phyloP scores from a whole-genome alignment of 768 basidiomycete genomes.

The Tricholoma sp. region DNA sequence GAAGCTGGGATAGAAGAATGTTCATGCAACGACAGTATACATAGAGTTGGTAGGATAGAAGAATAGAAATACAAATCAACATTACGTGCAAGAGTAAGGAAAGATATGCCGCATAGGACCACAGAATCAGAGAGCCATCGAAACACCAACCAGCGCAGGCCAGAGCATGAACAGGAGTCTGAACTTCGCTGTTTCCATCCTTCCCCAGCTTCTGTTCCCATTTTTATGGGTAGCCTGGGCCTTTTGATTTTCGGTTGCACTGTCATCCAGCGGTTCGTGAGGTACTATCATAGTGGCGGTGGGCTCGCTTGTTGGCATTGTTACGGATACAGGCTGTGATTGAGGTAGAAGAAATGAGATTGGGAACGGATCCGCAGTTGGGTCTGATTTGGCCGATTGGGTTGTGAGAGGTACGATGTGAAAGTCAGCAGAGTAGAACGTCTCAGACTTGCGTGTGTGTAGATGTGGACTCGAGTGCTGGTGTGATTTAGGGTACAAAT shows the following conservation, averaged over 20 bases:
- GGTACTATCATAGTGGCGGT: neutral
- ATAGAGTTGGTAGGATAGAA: neutral
- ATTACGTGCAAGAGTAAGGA: neutral
- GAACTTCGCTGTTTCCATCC: conserved; percentile 37
- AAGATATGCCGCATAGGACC: neutral
- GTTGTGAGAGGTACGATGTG: conserved; percentile 26
- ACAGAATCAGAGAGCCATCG: conserved; percentile 33
- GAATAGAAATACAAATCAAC: neutral
- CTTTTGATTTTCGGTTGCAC: conserved; percentile 10
- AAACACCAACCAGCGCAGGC: conserved; percentile 51
- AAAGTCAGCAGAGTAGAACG: conserved; percentile 51
- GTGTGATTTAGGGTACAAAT: neutral
- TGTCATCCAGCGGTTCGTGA: neutral
- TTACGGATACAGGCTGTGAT: neutral
- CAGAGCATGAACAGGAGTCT: conserved; percentile 47
- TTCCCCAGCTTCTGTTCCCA: conserved; percentile 14
- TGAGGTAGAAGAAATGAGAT: neutral
- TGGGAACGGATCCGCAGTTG: conserved; percentile 1
- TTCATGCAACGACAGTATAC: neutral
- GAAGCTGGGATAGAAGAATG: neutral
- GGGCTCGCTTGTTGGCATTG: neutral
- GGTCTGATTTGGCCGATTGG: conserved; percentile 14
- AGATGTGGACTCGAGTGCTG: neutral
- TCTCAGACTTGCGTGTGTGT: conserved; percentile 7
- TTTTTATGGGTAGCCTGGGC: conserved; percentile 6